Evolutionary conservation across 2,329 filamentous ascomycete species (phyloP).

Genomic region (Hymenoscyphus scutula): DNA sequence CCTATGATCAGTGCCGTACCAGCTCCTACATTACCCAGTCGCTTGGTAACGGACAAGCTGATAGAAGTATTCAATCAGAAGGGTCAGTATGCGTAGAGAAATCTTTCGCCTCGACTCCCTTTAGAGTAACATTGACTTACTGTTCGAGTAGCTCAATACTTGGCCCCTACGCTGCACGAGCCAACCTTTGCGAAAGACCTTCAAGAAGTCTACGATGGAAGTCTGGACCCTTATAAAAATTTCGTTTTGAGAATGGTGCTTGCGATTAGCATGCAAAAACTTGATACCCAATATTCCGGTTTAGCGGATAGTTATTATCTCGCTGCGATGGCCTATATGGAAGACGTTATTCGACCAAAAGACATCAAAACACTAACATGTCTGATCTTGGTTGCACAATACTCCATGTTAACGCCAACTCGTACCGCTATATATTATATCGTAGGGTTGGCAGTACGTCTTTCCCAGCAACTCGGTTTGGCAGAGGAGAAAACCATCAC

Average conservation of each 20-base stretch:
- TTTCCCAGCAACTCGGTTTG: constrained; percentile 85
- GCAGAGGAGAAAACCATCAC: constrained; percentile 86
- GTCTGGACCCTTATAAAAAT: constrained; percentile 76
- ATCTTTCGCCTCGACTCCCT: background rate
- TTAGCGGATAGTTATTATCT: constrained; percentile 94
- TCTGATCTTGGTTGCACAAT: constrained; percentile 81
- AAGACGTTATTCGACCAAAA: constrained; percentile 81
- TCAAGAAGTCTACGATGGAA: constrained; percentile 75
- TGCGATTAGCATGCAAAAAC: constrained; percentile 90
- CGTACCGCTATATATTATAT: constrained; percentile 92
- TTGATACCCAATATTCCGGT: constrained; percentile 86
- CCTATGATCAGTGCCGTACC: constrained; percentile 85
- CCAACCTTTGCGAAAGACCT: constrained; percentile 72
- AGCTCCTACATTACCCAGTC: constrained; percentile 70
- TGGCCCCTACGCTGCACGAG: constrained; percentile 86
- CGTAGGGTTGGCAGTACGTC: constrained; percentile 79
- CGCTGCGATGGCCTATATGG: constrained; percentile 79
- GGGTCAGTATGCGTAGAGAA: constrained; percentile 48
- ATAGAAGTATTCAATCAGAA: constrained; percentile 84
- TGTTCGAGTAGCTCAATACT: constrained; percentile 67
- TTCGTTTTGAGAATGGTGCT: constrained; percentile 90
- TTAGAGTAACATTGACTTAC: constrained; percentile 15
- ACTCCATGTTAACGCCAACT: constrained; percentile 89
- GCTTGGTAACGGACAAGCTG: constrained; percentile 71
- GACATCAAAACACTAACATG: constrained; percentile 89